Evolutionary conservation across 2,329 filamentous ascomycete genomes (phyloP), one percentile per base, ranked within the genome.

Genomic region (Verticillium albo-atrum): DNA sequence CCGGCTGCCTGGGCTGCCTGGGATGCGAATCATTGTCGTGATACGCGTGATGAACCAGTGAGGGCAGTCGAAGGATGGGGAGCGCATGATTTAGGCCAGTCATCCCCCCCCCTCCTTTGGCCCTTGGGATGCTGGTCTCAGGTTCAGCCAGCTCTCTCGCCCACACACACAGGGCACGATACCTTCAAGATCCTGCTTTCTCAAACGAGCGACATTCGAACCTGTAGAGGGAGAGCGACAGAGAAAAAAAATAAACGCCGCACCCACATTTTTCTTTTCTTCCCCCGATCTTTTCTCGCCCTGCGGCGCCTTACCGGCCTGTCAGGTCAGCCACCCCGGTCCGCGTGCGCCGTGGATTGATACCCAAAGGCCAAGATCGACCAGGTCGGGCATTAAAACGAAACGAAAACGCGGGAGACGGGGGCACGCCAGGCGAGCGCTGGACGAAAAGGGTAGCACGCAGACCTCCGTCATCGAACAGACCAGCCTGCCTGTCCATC

Each of bases 251-350:
- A 50, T 7, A 23, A 7, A n/a, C 37, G 42, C 60, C 50, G 55
- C 42, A 50, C 42, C 42, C 42, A 50, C 42, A 23, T 10, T 14
- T 27, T 35, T 58, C 58, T 60, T 57, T 50, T 55, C 58, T 51
- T 55, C 53, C 60, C 60, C 60, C 57, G 57, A 25, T 56, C 57
- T 56, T 62, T 60, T 58, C 58, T 60, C 58, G 60, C 54, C 34
- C 55, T 37, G 34, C 53, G 34, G 54, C 53, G 50, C 57, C 57
- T 58, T 12, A 56, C 25, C 35, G 25, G 25, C 15, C 42, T 34
- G 26, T 53, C 51, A 53, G 30, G 52, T 60, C 55, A 52, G 56
- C 54, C 56, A 15, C 52, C 52, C 27, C 27, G 52, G 28, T 23
- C 28, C 52, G 28, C 27, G n/a, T 34, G 4, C 26, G 9, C 20